Evolutionary conservation across 768 basidiomycete species (phyloP).

Genomic region (Naganishia randhawae): DNA sequence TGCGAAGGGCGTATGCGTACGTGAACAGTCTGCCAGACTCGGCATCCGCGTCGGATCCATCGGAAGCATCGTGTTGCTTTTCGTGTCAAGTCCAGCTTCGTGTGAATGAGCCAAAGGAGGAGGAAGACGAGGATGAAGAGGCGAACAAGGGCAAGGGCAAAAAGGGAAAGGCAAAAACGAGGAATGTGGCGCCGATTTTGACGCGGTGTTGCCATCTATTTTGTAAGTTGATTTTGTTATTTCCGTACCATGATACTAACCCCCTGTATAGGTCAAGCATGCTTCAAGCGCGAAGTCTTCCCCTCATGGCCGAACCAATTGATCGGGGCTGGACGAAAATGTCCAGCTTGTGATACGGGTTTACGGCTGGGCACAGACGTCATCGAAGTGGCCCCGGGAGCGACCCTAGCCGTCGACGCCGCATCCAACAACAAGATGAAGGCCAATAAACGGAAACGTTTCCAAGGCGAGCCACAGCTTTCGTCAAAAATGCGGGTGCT

Average conservation of each 20-base stretch:
- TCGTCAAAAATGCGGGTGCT: constrained; percentile 88
- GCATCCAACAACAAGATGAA: constrained; percentile 64
- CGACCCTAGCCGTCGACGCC: constrained; percentile 52
- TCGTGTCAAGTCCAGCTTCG: constrained; percentile 23
- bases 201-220: constrained; percentile 94
- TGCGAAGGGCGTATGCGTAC: constrained; percentile 69
- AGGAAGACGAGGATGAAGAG: constrained; percentile 52
- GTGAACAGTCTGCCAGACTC: constrained; percentile 52
- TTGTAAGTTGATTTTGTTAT: constrained; percentile 54
- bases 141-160: constrained; percentile 29
- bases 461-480: constrained; percentile 54
- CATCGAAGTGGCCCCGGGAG: constrained; percentile 71
- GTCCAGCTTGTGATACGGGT: constrained; percentile 71
- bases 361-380: constrained; percentile 67
- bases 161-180: constrained; percentile 36
- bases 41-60: neutral
- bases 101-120: constrained; percentile 23
- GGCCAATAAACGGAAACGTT: constrained; percentile 57
- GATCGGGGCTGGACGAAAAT: constrained; percentile 60
- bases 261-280: constrained; percentile 51
- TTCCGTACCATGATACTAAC: neutral
- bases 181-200: constrained; percentile 57
- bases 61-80: constrained; percentile 19
- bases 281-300: constrained; percentile 75
- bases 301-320: constrained; percentile 73